Percentiles rank a stretch among this genome's conserved stretches.
phyloP scores from a whole-genome alignment of 768 basidiomycete genomes.

The Steccherinum ochraceum region DNA sequence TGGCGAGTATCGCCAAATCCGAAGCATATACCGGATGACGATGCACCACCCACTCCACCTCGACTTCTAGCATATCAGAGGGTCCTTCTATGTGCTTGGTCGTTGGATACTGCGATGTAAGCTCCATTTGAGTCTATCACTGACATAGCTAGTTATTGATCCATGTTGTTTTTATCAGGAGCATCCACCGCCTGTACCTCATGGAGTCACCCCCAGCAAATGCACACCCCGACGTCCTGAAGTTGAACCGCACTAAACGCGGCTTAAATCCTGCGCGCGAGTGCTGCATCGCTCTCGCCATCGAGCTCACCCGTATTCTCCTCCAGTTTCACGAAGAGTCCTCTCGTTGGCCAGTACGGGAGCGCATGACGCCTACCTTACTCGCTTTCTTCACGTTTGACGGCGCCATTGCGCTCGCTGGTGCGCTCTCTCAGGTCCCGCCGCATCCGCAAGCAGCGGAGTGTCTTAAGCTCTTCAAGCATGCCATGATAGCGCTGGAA shows the following conservation, averaged over 20 bases:
- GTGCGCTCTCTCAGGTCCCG: constrained; percentile 33
- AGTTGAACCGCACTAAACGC: constrained; percentile 17
- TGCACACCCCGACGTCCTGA: background rate
- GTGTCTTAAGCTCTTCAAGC: constrained; percentile 31
- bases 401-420: constrained; percentile 39
- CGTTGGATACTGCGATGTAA: constrained; percentile 37
- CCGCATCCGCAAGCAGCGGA: constrained; percentile 27
- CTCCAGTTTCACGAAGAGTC: constrained; percentile 29
- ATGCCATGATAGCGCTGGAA: constrained; percentile 31
- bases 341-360: constrained; percentile 15
- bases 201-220: constrained; percentile 23
- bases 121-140: background rate
- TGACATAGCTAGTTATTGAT: background rate
- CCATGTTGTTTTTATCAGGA: background rate
- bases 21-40: background rate
- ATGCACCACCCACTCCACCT: constrained; percentile 19
- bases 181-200: constrained; percentile 35
- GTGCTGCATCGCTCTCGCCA: constrained; percentile 32
- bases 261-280: constrained; percentile 28
- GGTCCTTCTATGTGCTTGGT: constrained; percentile 41
- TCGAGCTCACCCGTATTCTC: constrained; percentile 39
- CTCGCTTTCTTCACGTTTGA: constrained; percentile 32
- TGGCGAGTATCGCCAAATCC: constrained; percentile 18
- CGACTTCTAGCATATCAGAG: constrained; percentile 33
- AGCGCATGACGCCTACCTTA: constrained; percentile 11